Base-by-base conservation (phyloP, 2,329 filamentous ascomycete genomes). In the Colletotrichum karsti region DNA sequence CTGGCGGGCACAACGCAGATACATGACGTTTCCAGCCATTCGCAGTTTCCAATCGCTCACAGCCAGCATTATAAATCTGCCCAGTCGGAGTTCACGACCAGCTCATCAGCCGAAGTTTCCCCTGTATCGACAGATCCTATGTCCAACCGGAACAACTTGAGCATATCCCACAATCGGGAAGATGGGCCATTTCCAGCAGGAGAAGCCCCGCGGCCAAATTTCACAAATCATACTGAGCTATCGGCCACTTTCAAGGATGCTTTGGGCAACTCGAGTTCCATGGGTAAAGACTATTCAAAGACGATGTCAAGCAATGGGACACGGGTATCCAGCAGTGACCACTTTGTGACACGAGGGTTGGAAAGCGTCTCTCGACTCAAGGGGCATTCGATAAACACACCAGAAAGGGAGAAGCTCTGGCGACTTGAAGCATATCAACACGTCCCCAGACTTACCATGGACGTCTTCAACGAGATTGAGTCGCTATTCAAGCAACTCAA, bases 171-270 rank as follows among this genome's bases (percentile, higher is more conserved):
- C n/a, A n/a, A n/a, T n/a, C n/a, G n/a, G n/a, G n/a, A n/a, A n/a
- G n/a, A n/a, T n/a, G n/a, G n/a, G n/a, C 15, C 28, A n/a, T 28
- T 28, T 1, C 46, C 46, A 12, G 18, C 18, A 18, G 42, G 18
- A 10, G 56, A 51, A 24, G 44, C 57, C 30, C 57, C 44, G 24
- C 33, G 57, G 22, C 42, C 57, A 3, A 51, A 37, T 28, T 60
- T 51, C 15, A 51, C 57, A 5, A 60, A 60, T 24, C 33, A 60
- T 24, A 51, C 42, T 9, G 42, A 60, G 5, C 20, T 51, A 24
- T 60, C 57, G 1, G 30, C 57, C n/a, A 50, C 42, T 18, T 60
- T 60, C 6, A 26, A 30, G 24, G 22, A 60, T 26, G 57, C 44
- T 9, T 22, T 60, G 13, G 15, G n/a, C 9, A 37, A n/a, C 5